These are phyloP conservation scores for Russula sp. DNA, from an alignment of 768 basidiomycete genomes.

Conservation along the genomic window DNA sequence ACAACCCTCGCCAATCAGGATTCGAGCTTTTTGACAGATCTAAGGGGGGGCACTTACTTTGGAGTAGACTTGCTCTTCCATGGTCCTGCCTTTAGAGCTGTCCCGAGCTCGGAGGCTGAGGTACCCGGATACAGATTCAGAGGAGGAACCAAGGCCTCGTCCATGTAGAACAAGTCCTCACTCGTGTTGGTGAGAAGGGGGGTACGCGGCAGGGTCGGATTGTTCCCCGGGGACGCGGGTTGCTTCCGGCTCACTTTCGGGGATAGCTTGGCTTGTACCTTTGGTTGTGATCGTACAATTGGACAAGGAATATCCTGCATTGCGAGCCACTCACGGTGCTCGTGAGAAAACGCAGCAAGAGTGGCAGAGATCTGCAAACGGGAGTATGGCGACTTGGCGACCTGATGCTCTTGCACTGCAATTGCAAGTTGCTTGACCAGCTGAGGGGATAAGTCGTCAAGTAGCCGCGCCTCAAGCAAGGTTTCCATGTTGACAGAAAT, in stretches of 20 bases:
- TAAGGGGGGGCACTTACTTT: constrained; percentile 36
- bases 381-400: constrained; percentile 55
- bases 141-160: constrained; percentile 42
- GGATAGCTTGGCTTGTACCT: constrained; percentile 24
- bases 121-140: constrained; percentile 22
- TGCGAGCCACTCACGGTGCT: constrained; percentile 64
- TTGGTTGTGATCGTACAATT: constrained; percentile 32
- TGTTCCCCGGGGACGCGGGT: constrained; percentile 26
- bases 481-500: constrained; percentile 81
- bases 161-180: constrained; percentile 82
- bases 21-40: not conserved
- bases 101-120: not conserved
- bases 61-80: constrained; percentile 36
- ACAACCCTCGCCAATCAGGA: not conserved
- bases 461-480: constrained; percentile 69
- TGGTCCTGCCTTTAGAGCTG: constrained; percentile 21
- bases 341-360: constrained; percentile 40
- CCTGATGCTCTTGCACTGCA: constrained; percentile 53
- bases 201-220: constrained; percentile 25
- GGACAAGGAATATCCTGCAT: constrained; percentile 59
- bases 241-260: constrained; percentile 30
- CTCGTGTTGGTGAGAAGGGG: constrained; percentile 28
- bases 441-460: constrained; percentile 64
- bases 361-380: constrained; percentile 48
- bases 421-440: constrained; percentile 61